Evolutionary conservation across 2,329 filamentous ascomycete species (phyloP), one percentile per base, ranked within the genome.

Genomic region (Aspergillus brasiliensis): DNA sequence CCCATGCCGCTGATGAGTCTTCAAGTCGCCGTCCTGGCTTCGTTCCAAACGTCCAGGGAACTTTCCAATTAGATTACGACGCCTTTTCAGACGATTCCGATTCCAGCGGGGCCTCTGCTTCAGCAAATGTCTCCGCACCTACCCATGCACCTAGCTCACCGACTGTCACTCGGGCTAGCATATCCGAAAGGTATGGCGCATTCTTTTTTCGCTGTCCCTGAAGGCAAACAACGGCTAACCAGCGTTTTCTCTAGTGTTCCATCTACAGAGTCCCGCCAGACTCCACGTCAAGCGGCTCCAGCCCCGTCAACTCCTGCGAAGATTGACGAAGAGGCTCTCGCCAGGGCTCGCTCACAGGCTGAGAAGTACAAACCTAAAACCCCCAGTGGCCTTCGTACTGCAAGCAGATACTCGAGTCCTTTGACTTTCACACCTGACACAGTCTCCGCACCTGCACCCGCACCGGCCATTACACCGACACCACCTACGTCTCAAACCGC

Each of bases 341-440:
- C 69, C n/a, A 73, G 70, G 54, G 73, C 69, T 48, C 73, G 75
- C 42, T 70, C 70, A 44, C 71, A 72, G 47, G 75, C 75, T 2
- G 72, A 79, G 61, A 76, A 75, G 46, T 78, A 79, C 67, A 78
- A 77, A 48, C 78, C 79, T 0, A 77, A 77, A 60, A 75, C 71
- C 5, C 77, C 77, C 3, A 80, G 78, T 61, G 71, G 76, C 5
- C 73, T 80, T 40, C 75, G 77, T 46, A 72, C 75, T 46, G 64
- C 73, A n/a, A 67, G 68, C 49, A 67, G 67, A 11, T 71, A 71
- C 46, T 64, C 69, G 5, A 71, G 63, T 48, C 69, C 67, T 52
- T 31, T 67, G 49, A 61, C 61, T 19, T 27, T 60, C 28, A 63
- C 67, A 0, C 62, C 66, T 21, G 59, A 68, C 25, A 34, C 51